These are phyloP conservation scores for Backusella sp. DNA, from an alignment of 192 early-diverging fungal species.

Conservation along the genomic window DNA sequence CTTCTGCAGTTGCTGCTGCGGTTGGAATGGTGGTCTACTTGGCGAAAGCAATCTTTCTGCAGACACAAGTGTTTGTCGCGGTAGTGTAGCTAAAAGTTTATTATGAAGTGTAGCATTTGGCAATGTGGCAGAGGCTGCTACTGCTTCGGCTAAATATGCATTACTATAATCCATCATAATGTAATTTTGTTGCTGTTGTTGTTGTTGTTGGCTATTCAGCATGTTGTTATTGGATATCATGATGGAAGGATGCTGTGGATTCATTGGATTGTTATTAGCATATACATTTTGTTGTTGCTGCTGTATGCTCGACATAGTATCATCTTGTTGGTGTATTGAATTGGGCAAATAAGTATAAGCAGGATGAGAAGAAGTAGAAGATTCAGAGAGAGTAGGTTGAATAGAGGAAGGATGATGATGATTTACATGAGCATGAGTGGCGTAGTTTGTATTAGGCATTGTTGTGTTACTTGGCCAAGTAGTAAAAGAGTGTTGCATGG, in stretches of 20 bases:
- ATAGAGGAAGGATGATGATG: not conserved
- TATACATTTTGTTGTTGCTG: not conserved
- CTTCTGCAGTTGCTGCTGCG: not conserved
- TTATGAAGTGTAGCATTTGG: conserved; percentile 22
- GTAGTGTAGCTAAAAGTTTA: conserved; percentile 24
- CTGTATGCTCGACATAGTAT: not conserved
- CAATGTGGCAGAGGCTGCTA: conserved; percentile 6
- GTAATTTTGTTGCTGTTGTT: not conserved
- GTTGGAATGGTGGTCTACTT: not conserved
- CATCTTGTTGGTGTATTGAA: not conserved
- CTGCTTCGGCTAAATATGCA: not conserved
- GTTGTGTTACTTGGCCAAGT: not conserved
- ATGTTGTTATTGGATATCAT: not conserved
- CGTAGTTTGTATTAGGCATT: conserved; percentile 3
- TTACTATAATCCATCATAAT: not conserved
- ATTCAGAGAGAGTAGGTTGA: not conserved
- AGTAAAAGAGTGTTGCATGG: not conserved
- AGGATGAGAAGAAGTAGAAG: not conserved
- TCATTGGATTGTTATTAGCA: not conserved
- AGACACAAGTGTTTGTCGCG: conserved; percentile 11
- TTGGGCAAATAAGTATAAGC: not conserved
- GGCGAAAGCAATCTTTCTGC: conserved; percentile 18
- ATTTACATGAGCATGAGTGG: not conserved
- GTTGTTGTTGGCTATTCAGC: not conserved
- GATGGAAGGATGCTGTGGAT: not conserved